A percentile compares a stretch with the other conserved stretches of the same genome.
phyloP scores from a whole-genome alignment of 1,139 yeast genomes.

The Yamadazyma membranifaciens region DNA sequence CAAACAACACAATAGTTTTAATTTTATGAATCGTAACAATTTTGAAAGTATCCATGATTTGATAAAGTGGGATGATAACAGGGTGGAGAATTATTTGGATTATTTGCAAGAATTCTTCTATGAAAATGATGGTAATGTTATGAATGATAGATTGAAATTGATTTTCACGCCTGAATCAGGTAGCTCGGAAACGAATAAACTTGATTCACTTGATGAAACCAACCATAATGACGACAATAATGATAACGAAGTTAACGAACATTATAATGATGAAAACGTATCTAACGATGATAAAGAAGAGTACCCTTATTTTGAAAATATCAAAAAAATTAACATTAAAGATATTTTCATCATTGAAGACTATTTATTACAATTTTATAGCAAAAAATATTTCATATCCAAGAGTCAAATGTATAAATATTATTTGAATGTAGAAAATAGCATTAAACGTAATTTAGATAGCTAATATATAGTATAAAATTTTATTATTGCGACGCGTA shows the following conservation, averaged over 20 bases:
- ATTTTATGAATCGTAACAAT: constrained; percentile 14
- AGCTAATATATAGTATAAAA: constrained; percentile 5
- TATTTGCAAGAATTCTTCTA: constrained; percentile 39
- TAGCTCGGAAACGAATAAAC: background rate
- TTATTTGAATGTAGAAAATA: constrained; percentile 4
- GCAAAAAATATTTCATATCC: constrained; percentile 7
- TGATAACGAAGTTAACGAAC: constrained; percentile 3
- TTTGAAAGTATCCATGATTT: constrained; percentile 21
- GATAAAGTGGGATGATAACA: constrained; percentile 37
- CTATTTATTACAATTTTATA: constrained; percentile 11
- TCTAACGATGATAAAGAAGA: background rate
- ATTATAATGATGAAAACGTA: constrained; percentile 2
- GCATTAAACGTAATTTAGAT: background rate
- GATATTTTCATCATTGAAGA: constrained; percentile 16
- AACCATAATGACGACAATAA: background rate
- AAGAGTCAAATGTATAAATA: constrained; percentile 3
- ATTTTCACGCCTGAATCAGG: constrained; percentile 22
- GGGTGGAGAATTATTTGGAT: constrained; percentile 38
- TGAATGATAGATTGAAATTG: constrained; percentile 35
- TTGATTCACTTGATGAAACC: background rate
- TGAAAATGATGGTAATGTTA: constrained; percentile 21
- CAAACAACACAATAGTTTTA: constrained; percentile 18
- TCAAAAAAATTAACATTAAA: constrained; percentile 1
- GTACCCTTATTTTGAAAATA: background rate
- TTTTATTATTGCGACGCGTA: background rate